Base-by-base conservation (phyloP, 768 basidiomycete genomes). In the Collybiopsis luxurians region DNA sequence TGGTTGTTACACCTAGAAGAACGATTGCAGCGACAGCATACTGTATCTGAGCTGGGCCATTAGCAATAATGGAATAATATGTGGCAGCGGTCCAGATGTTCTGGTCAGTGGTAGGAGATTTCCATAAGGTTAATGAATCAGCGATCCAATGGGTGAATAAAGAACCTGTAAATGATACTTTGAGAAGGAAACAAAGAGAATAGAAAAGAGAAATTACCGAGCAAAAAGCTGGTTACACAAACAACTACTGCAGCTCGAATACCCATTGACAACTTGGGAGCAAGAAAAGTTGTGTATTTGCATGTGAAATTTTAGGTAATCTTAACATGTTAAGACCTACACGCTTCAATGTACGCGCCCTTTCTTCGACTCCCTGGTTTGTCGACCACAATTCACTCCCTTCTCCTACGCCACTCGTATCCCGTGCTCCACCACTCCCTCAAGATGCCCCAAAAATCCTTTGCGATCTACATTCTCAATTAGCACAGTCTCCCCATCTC, bases 101-200 rank as follows among this genome's bases (percentile, higher is more conserved):
- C 60, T 85, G 84, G 63, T 94, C 90, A n/a, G 89, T 92, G 63
- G 87, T 79, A 42, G 92, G 90, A 12, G 89, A 84, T 74, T 90
- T 92, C 92, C 92, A 94, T 39, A 94, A 78, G 31, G 92, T 94
- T 51, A 92, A 75, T 1, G 90, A 92, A 76, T 94, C 92, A n/a
- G 92, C 92, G 60, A 91, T 92, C 92, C 92, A 94, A 67, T 94
- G 88, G 34, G 90, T 92, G 68, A 92, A 92, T 4, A 94, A 77
- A 45, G 87, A 75, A 50, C 92, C 91, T 92, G 68, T 45, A 26
- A 53, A 60, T 53, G 21, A 36, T 10, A 17, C 17, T 19, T 30
- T 19, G 34, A 59, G 45, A 28, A 21, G 6, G n/a, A 7, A 45
- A 34, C 43, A 21, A 21, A 45, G 9, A 36, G 5, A 24, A 23